Percentiles rank a stretch among this genome's conserved stretches.
Conservation (phyloP, 768 basidiomycete species). For the Lactifluus echinatus region DNA sequence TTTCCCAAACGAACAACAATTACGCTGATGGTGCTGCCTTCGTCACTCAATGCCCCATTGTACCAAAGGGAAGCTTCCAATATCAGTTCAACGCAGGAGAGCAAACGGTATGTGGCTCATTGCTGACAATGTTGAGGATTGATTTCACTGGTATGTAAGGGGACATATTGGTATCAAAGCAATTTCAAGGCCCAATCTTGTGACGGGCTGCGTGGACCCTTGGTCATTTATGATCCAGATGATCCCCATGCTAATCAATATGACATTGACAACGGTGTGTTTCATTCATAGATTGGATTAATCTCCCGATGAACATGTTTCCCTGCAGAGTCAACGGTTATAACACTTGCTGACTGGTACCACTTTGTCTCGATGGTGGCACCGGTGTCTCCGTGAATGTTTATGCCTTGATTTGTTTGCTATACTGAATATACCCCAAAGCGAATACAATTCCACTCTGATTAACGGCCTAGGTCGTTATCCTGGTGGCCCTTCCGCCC, state of each 20-base stretch:
- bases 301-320: neutral
- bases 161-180: too few relatives aligned
- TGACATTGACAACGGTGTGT: constrained; percentile 24
- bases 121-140: too few relatives aligned
- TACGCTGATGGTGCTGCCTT: too few relatives aligned
- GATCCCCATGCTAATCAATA: constrained; percentile 23
- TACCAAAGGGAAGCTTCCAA: too few relatives aligned
- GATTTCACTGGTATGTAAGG: too few relatives aligned
- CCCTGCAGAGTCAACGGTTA: constrained; percentile 19
- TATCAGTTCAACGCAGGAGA: too few relatives aligned
- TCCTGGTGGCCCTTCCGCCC: constrained; percentile 1
- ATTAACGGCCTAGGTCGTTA: constrained; percentile 20
- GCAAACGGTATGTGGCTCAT: too few relatives aligned
- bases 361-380: neutral
- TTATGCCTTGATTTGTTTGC: neutral
- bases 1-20: too few relatives aligned
- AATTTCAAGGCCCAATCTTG: too few relatives aligned
- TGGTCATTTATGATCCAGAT: constrained; percentile 24
- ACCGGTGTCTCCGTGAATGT: neutral
- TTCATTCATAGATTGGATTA: neutral
- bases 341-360: constrained; percentile 25
- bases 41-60: too few relatives aligned
- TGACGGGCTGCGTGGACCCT: constrained; percentile 22
- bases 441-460: constrained; percentile 16
- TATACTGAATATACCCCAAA: neutral